These are phyloP conservation scores for Pneumocystis canis DNA, from an alignment of 1,139 yeast species.

Conservation along the genomic window DNA sequence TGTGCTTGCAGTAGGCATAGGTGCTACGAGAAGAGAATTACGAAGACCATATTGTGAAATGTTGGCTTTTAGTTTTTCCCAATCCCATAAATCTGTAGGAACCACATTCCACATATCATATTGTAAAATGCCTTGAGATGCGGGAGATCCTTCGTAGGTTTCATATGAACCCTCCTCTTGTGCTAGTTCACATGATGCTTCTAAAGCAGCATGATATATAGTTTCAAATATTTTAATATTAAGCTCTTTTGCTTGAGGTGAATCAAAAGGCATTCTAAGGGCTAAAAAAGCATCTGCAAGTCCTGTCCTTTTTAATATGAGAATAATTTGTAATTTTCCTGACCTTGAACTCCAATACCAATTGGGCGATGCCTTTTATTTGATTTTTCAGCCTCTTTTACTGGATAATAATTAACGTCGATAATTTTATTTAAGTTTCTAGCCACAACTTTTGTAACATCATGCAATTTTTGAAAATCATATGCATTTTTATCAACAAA, in stretches of 20 bases:
- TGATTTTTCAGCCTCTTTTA: constrained; percentile 50
- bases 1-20: constrained; percentile 92
- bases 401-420: constrained; percentile 69
- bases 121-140: constrained; percentile 63
- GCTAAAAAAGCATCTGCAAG: constrained; percentile 73
- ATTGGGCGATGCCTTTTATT: constrained; percentile 72
- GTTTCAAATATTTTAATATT: constrained; percentile 79
- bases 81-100: constrained; percentile 59
- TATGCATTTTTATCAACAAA: constrained; percentile 42
- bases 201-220: constrained; percentile 73
- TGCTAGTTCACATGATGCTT: constrained; percentile 66
- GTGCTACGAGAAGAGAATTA: constrained; percentile 74
- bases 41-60: constrained; percentile 53
- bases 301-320: not conserved
- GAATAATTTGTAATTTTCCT: not conserved
- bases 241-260: constrained; percentile 51
- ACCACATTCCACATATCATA: constrained; percentile 68
- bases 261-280: constrained; percentile 66
- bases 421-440: constrained; percentile 62
- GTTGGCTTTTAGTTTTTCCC: constrained; percentile 54
- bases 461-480: constrained; percentile 57
- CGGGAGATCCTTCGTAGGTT: constrained; percentile 64
- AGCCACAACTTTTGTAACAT: constrained; percentile 57
- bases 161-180: constrained; percentile 49
- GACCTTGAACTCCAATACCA: constrained; percentile 79